Evolutionary conservation across 257 asterid genomes (phyloP).

Genomic region (Solanum etuberosum): DNA sequence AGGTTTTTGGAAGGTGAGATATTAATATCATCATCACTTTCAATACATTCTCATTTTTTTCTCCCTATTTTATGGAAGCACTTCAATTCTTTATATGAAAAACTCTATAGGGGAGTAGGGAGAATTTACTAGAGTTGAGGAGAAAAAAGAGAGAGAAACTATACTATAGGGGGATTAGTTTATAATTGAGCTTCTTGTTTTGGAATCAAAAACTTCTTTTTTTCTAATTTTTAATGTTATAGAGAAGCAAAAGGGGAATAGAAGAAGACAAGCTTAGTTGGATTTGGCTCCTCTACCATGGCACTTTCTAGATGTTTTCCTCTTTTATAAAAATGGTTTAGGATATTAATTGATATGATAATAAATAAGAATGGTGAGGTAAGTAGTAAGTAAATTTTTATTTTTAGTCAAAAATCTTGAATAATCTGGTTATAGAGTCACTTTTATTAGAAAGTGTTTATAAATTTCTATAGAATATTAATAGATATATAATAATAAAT

Average conservation of each 20-base stretch:
- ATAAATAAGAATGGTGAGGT: accelerated
- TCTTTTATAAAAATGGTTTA: neutral
- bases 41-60: neutral
- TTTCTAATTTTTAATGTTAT: neutral
- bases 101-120: neutral
- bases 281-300: constrained; percentile 1
- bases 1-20: constrained; percentile 55
- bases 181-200: neutral
- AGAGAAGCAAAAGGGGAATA: neutral
- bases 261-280: neutral
- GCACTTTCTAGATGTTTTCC: neutral
- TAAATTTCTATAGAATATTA: too few relatives aligned
- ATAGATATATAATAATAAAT: too few relatives aligned
- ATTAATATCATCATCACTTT: constrained; percentile 33
- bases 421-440: too few relatives aligned
- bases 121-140: neutral
- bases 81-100: neutral
- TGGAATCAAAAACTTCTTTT: constrained; percentile 4
- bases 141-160: neutral
- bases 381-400: neutral
- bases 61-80: neutral
- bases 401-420: too few relatives aligned
- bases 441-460: too few relatives aligned
- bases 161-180: neutral
- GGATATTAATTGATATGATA: neutral